Evolutionary conservation across 768 basidiomycete genomes (phyloP), one percentile per base, ranked within the genome.

Genomic region (Russula lepida): DNA sequence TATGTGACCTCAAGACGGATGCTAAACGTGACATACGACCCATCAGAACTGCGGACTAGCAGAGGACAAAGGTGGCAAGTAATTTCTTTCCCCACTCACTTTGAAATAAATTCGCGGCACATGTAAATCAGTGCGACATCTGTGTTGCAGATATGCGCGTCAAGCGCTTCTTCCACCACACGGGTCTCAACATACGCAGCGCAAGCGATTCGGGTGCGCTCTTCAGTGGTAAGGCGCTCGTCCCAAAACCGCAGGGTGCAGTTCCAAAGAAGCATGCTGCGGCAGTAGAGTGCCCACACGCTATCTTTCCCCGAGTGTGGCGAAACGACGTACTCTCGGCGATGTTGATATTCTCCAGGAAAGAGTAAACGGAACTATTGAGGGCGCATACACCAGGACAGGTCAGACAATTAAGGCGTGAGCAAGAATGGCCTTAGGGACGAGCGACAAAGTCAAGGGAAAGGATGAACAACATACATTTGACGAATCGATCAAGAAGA

Each of bases 211-310:
- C 82, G 82, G 1, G 82, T 79, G 48, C 80, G 79, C n/a, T 81
- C 80, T 35, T 84, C 80, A 23, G 74, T 74, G 12, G 74, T 70
- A 59, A 76, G 75, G 0, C 67, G 66, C 13, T 76, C 75, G 57
- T 76, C 74, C 53, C 79, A 69, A 28, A 84, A 73, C 3, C 82
- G 81, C 51, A 78, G 77, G 64, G 82, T 84, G 68, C 84, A 85
- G 67, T 82, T 86, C 88, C 88, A 92, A 4, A 91, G 75, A 11
- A 92, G 78, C 85, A 91, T 87, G 69, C 83, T 83, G 35, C 89
- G 83, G 72, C 88, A 89, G 67, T 89, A 89, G 28, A 92, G 74
- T 0, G 87, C 89, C 89, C 89, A 91, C 1, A 92, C 78, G 17
- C 85, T 84, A 63, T 91, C 86, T 69, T 89, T 91, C 17, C 84